A percentile compares a stretch with the other conserved stretches of the same genome.
Conservation (phyloP, 1,139 yeast genomes). For the Debaryomyces subglobosus region DNA sequence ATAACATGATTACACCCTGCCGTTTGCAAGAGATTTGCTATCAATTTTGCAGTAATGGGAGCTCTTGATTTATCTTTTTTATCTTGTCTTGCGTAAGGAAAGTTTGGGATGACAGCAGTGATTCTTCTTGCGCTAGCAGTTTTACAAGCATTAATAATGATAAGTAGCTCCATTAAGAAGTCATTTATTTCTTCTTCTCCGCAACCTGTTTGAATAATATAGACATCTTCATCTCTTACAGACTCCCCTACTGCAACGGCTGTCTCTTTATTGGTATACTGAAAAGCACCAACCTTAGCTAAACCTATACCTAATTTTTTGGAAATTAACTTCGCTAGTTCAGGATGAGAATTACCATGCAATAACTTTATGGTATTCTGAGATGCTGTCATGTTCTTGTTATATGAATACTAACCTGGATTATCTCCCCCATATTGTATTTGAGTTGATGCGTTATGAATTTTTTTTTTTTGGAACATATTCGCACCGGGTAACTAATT, state of each 20-base stretch:
- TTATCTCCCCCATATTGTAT: background rate
- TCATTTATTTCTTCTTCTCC: slow-evolving; percentile 78
- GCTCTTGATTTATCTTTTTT: slow-evolving; percentile 96
- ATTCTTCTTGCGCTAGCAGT: slow-evolving; percentile 94
- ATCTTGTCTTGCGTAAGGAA: slow-evolving; percentile 98
- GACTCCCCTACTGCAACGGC: slow-evolving; percentile 93
- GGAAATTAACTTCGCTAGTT: slow-evolving; percentile 72
- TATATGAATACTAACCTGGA: background rate
- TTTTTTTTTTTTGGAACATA: slow-evolving; percentile 3
- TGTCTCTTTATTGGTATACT: slow-evolving; percentile 82
- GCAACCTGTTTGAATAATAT: slow-evolving; percentile 89
- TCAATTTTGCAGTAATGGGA: slow-evolving; percentile 93
- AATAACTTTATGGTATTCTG: slow-evolving; percentile 77
- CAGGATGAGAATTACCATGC: slow-evolving; percentile 90
- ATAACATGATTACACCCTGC: slow-evolving; percentile 98
- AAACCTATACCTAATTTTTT: slow-evolving; percentile 57
- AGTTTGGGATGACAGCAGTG: slow-evolving; percentile 93
- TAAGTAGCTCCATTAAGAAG: slow-evolving; percentile 80
- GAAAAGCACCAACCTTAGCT: slow-evolving; percentile 66
- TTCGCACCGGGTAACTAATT: slow-evolving; percentile 7
- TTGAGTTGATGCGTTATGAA: background rate
- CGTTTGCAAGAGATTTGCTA: slow-evolving; percentile 93
- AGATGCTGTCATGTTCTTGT: slow-evolving; percentile 13
- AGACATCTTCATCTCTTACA: slow-evolving; percentile 94
- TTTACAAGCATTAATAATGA: slow-evolving; percentile 94